phyloP scores from a whole-genome alignment of 768 basidiomycete genomes.

The Boletellus ananiceps region DNA sequence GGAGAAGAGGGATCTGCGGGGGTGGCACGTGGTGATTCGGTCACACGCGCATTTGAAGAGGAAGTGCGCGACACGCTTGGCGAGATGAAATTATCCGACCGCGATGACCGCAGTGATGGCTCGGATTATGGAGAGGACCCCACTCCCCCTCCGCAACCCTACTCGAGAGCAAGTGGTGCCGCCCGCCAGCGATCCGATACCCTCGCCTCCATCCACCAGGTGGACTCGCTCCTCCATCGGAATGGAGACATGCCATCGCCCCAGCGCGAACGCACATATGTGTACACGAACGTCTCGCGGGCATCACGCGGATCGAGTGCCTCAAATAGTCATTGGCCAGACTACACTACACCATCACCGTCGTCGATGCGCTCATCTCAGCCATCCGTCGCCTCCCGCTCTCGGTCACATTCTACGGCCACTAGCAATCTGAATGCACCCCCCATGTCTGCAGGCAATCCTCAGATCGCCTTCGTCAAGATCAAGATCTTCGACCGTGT shows the following conservation, averaged over 20 bases:
- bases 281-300: slow-evolving; percentile 17
- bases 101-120: slow-evolving; percentile 51
- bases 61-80: slow-evolving; percentile 50
- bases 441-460: slow-evolving; percentile 71
- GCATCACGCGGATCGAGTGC: slow-evolving; percentile 29
- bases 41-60: slow-evolving; percentile 35
- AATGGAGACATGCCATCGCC: slow-evolving; percentile 30
- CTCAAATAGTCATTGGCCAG: slow-evolving; percentile 27
- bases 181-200: slow-evolving; percentile 49
- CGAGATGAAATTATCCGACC: slow-evolving; percentile 42
- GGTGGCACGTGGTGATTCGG: slow-evolving; percentile 20
- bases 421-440: slow-evolving; percentile 54
- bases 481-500: slow-evolving; percentile 96
- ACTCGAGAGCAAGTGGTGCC: slow-evolving; percentile 29
- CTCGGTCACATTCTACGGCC: slow-evolving; percentile 55
- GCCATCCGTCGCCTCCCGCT: slow-evolving; percentile 48
- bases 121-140: slow-evolving; percentile 62
- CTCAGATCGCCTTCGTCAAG: slow-evolving; percentile 88
- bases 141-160: slow-evolving; percentile 34
- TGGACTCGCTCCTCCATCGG: slow-evolving; percentile 33
- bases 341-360: slow-evolving; percentile 37
- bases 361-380: slow-evolving; percentile 49
- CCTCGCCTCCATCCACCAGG: slow-evolving; percentile 35
- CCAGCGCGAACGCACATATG: slow-evolving; percentile 31
- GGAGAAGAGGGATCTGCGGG: slow-evolving; percentile 37